phyloP scores from a whole-genome alignment of 2,329 filamentous ascomycete species.

The Fusarium sp. region DNA sequence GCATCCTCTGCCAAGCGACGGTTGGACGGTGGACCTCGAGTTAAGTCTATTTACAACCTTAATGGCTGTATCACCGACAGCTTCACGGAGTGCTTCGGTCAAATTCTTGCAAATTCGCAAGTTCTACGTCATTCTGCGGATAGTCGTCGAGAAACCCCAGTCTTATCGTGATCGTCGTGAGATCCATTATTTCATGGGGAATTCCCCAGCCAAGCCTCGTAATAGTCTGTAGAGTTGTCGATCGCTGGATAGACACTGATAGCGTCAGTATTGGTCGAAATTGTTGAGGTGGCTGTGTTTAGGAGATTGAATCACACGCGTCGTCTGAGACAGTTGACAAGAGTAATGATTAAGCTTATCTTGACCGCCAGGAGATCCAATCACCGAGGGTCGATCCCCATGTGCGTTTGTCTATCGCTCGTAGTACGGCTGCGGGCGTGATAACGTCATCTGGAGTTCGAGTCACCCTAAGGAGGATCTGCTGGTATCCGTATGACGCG shows the following conservation, averaged over 20 bases:
- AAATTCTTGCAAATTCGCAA: background rate
- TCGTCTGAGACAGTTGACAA: constrained; percentile 33
- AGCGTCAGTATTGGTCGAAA: background rate
- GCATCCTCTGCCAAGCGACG: constrained; percentile 6
- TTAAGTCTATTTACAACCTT: constrained; percentile 42
- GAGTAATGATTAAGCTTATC: constrained; percentile 34
- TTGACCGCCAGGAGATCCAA: constrained; percentile 6
- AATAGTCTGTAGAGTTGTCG: constrained; percentile 24
- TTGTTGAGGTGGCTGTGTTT: constrained; percentile 21
- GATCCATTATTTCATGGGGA: constrained; percentile 9
- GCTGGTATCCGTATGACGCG: constrained; percentile 1
- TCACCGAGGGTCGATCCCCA: background rate
- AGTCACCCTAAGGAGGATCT: background rate
- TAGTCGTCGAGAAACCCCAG: background rate
- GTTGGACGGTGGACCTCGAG: background rate
- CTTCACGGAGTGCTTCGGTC: background rate
- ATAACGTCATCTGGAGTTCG: background rate
- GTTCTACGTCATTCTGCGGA: background rate
- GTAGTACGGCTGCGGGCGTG: background rate
- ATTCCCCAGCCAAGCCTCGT: background rate
- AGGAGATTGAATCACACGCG: constrained; percentile 26
- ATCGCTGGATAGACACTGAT: constrained; percentile 6
- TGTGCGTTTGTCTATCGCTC: background rate
- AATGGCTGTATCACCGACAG: constrained; percentile 32
- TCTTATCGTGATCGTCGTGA: constrained; percentile 34